Conservation (phyloP, 805 yeast species). For the Pichia nakasei region DNA sequence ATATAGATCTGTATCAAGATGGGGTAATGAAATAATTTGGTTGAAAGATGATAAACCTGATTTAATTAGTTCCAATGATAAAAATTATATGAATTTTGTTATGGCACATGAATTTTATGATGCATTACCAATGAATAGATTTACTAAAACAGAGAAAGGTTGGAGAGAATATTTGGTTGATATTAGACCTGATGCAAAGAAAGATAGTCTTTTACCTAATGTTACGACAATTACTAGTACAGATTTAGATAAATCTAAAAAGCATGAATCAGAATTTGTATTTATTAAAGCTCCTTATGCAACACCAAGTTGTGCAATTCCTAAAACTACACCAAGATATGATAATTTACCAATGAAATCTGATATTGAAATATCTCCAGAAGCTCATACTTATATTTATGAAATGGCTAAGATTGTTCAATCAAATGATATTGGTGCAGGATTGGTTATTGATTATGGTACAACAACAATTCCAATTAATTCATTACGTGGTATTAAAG, state of each 20-base stretch:
- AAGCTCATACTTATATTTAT: conserved; percentile 48
- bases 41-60: conserved; percentile 45
- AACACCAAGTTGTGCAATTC: conserved; percentile 55
- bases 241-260: conserved; percentile 1
- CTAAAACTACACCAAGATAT: conserved; percentile 42
- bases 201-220: conserved; percentile 14
- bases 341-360: conserved; percentile 45
- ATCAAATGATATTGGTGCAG: conserved; percentile 44
- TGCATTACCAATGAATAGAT: conserved; percentile 72
- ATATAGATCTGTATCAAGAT: conserved; percentile 33
- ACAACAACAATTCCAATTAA: conserved; percentile 57
- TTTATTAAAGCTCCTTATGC: conserved; percentile 48
- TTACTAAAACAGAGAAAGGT: conserved; percentile 51
- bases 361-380: conserved; percentile 67
- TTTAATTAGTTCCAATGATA: conserved; percentile 18
- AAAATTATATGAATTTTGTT: conserved; percentile 43
- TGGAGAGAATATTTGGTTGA: conserved; percentile 79
- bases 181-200: conserved; percentile 21
- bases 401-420: conserved; percentile 37
- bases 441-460: conserved; percentile 74
- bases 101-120: conserved; percentile 85
- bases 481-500: conserved; percentile 62
- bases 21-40: conserved; percentile 52
- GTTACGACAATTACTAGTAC: conserved; percentile 12
- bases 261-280: conserved; percentile 34